Conservation (phyloP, 306 rosid genomes). For the Begonia peltatifolia region DNA sequence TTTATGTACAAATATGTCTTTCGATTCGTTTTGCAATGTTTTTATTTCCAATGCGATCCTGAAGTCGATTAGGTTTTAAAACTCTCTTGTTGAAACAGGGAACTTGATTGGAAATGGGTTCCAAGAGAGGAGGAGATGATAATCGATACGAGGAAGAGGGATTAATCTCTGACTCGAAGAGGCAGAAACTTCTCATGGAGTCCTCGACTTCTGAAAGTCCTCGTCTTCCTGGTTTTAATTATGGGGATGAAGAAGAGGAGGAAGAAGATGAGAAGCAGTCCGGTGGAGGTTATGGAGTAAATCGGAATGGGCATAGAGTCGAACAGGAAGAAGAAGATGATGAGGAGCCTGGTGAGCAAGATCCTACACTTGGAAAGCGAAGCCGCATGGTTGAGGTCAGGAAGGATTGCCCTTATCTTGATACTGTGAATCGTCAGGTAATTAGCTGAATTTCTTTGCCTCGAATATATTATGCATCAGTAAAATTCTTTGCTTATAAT, state of each 20-base stretch:
- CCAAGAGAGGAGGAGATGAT: slow-evolving; percentile 19
- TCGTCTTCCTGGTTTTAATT: slow-evolving; percentile 38
- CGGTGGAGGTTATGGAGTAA: neutral
- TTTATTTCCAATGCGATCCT: no score
- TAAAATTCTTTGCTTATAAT: no score
- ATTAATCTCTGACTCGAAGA: slow-evolving; percentile 13
- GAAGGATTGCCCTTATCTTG: slow-evolving; percentile 94
- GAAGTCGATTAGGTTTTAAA: no score
- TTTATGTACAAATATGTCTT: no score
- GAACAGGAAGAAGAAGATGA: slow-evolving; percentile 31
- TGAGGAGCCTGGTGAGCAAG: slow-evolving; percentile 28
- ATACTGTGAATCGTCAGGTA: slow-evolving; percentile 97
- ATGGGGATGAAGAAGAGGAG: slow-evolving; percentile 40
- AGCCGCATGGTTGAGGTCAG: slow-evolving; percentile 71
- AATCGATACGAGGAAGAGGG: slow-evolving; percentile 6
- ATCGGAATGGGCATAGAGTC: slow-evolving; percentile 24
- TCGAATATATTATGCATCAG: no score
- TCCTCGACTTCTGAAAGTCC: slow-evolving; percentile 9
- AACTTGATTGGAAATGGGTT: slow-evolving; percentile 10
- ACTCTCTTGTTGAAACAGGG: neutral
- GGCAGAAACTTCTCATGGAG: slow-evolving; percentile 13
- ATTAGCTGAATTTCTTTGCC: neutral
- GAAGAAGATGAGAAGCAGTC: slow-evolving; percentile 13
- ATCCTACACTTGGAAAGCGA: slow-evolving; percentile 24
- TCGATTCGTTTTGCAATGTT: no score